Evolutionary conservation across 2,329 filamentous ascomycete species (phyloP).

Genomic region (Botrytis deweyae): DNA sequence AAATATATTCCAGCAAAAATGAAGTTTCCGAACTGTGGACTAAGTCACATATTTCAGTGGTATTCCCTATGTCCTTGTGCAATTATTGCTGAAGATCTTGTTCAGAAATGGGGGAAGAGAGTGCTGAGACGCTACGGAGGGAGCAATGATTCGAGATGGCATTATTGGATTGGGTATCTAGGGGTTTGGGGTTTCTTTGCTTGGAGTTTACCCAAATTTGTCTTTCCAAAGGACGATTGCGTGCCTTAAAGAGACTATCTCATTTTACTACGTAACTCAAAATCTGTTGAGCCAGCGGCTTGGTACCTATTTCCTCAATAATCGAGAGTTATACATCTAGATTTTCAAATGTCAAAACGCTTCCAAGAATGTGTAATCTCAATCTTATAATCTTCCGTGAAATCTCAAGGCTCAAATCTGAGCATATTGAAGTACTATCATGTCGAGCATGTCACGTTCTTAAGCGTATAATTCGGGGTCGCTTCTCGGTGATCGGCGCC

Average conservation of each 20-base stretch:
- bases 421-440: not conserved
- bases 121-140: not conserved
- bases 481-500: not conserved
- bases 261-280: not conserved
- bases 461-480: not conserved
- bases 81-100: slow-evolving; percentile 3
- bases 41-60: slow-evolving; percentile 13
- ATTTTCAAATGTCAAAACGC: not conserved
- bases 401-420: not conserved
- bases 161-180: slow-evolving; percentile 11
- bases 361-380: not conserved
- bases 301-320: not conserved
- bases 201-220: slow-evolving; percentile 7
- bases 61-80: slow-evolving; percentile 1
- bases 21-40: not conserved
- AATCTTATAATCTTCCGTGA: not conserved
- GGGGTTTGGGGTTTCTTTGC: slow-evolving; percentile 13
- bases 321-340: not conserved
- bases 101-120: not conserved
- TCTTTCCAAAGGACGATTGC: slow-evolving; percentile 11
- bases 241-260: not conserved
- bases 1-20: not conserved
- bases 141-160: not conserved
- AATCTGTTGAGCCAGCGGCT: not conserved
- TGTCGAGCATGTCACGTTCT: not conserved